Conservation (phyloP, 441 rosid species). For the Pelargonium australe region DNA sequence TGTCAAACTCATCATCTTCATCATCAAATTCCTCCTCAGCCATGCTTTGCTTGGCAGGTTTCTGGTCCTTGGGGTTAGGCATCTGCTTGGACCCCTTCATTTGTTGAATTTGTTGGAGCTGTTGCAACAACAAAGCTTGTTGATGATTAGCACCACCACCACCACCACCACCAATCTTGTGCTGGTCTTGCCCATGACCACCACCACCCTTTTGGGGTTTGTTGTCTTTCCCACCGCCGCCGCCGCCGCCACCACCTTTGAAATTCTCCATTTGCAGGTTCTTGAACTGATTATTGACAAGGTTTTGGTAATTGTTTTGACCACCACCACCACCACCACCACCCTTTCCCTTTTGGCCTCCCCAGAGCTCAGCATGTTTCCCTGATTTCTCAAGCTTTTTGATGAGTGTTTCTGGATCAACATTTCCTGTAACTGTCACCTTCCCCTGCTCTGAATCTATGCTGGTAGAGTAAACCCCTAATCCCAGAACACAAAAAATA, state of each 20-base stretch:
- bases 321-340: slow-evolving; percentile 3
- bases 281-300: not conserved
- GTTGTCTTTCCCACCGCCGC: not conserved
- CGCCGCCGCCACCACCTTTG: not conserved
- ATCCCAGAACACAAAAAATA: not conserved
- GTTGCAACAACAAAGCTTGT: not conserved
- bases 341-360: not conserved
- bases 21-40: slow-evolving; percentile 42
- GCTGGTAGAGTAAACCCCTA: not conserved
- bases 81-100: slow-evolving; percentile 44
- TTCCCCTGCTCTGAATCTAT: slow-evolving; percentile 5
- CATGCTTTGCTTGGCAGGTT: slow-evolving; percentile 54
- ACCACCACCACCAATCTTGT: too few relatives aligned
- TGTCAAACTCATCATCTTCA: slow-evolving; percentile 25
- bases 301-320: not conserved
- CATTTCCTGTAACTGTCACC: not conserved
- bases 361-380: slow-evolving; percentile 1
- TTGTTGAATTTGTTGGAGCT: slow-evolving; percentile 29
- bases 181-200: not conserved
- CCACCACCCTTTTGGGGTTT: not conserved
- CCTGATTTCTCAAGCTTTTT: not conserved
- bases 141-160: not conserved
- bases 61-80: slow-evolving; percentile 44
- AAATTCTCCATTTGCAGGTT: not conserved
- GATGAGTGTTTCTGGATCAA: not conserved